Percentiles rank a stretch among this genome's conserved stretches.
These are phyloP conservation scores for Vigna angularis DNA, from an alignment of 306 rosid genomes.

Conservation along the genomic window DNA sequence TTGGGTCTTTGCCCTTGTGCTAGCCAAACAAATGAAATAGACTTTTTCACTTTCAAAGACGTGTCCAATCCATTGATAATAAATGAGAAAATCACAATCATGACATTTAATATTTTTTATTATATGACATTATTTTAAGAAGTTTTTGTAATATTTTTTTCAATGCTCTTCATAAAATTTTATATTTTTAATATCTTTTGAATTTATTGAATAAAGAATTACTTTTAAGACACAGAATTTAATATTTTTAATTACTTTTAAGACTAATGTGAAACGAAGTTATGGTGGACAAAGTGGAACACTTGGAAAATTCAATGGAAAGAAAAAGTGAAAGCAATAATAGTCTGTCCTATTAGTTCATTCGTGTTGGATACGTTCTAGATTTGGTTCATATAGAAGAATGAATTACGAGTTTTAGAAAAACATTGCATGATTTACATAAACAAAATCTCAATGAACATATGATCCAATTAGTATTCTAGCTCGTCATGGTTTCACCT, in stretches of 20 bases:
- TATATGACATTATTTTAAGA: no score
- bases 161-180: no score
- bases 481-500: constrained; percentile 31
- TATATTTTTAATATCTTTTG: no score
- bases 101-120: no score
- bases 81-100: neutral
- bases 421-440: neutral
- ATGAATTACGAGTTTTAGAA: neutral
- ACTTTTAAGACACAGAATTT: no score
- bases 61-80: neutral
- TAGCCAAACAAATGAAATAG: no score
- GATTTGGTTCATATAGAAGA: neutral
- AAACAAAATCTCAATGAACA: neutral
- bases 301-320: neutral
- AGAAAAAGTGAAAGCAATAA: neutral
- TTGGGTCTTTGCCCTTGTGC: no score
- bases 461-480: neutral
- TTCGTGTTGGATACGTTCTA: neutral
- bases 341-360: neutral
- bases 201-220: no score
- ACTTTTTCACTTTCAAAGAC: neutral
- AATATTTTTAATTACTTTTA: no score
- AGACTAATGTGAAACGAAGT: no score
- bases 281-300: neutral
- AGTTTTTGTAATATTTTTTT: no score